Base-by-base conservation (phyloP, 1,284 basidiomycete species). In the Ceratobasidium sp. region DNA sequence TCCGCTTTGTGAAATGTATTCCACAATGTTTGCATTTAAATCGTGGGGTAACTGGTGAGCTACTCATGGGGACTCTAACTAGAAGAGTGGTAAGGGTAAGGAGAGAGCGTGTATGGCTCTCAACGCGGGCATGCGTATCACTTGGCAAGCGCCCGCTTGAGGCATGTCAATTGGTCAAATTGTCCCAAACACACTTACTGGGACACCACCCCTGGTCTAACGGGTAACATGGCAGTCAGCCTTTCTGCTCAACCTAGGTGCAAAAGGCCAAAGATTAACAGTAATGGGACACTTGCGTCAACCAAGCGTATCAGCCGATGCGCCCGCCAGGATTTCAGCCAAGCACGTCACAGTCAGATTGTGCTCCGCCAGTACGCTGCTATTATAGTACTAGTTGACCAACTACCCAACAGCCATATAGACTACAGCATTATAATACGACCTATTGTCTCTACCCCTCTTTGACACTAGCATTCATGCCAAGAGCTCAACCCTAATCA, bases 1-100 rank as follows among this genome's bases (percentile, higher is more conserved):
- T 64, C 58, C 58, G 58, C 47, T 64, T 64, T 32, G 58, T 22
- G 40, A 64, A 64, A 20, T 49, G 43, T 6, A 64, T 64, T 8
- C 58, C 47, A 35, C 58, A 64, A 17, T 64, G 58, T 25, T 64
- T 64, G 45, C 58, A 64, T 50, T 64, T 64, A 35, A 64, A 64
- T 27, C 58, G 45, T n/a, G 58, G 27, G 32, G 27, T 38, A 1
- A 45, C n/a, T n/a, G 32, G 45, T 7, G 58, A 50, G 29, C 32
- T 34, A 25, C 58, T 64, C 58, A 64, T 64, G 45, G 40, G 29
- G 8, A 47, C 4, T 40, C 32, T 25, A 10, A 47, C 20, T 47
- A 47, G 45, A 12, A 53, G 50, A 47, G 25, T 35, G 47, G 20
- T 32, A 53, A 64, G 45, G 58, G 58, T 45, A 52, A 50, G 32